Evolutionary conservation across 129 eudicot genomes (phyloP).

Genomic region (Artemisia tridentata): DNA sequence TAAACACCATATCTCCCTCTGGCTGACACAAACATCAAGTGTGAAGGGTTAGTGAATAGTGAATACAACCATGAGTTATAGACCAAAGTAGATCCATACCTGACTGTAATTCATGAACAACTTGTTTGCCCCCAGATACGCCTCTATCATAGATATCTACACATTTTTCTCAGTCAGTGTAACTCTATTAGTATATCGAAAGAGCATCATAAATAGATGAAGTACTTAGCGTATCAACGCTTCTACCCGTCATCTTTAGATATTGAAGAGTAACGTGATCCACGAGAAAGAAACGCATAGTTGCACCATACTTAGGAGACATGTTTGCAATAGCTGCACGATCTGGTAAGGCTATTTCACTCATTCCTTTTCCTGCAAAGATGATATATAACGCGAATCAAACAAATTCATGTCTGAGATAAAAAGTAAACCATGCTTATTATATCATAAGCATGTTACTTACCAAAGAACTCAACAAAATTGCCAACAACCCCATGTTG

Average conservation of each 20-base stretch:
- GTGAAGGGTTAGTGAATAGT: too few relatives aligned
- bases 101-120: conserved; percentile 32
- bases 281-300: conserved; percentile 35
- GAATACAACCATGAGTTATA: too few relatives aligned
- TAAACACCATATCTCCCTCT: conserved; percentile 14
- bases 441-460: not conserved
- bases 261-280: conserved; percentile 31
- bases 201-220: not conserved
- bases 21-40: conserved; percentile 4
- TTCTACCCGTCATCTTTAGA: conserved; percentile 31
- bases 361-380: conserved; percentile 24
- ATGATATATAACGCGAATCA: not conserved
- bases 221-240: conserved; percentile 23
- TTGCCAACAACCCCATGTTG: conserved; percentile 29
- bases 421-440: too few relatives aligned
- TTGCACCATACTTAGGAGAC: conserved; percentile 35
- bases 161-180: not conserved
- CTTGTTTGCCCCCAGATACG: conserved; percentile 31
- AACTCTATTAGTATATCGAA: not conserved
- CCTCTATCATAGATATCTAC: conserved; percentile 35
- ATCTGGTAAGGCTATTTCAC: conserved; percentile 32
- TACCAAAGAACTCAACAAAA: conserved; percentile 28
- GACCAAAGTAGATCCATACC: too few relatives aligned
- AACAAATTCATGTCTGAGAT: not conserved
- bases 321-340: conserved; percentile 36